Evolutionary conservation across 257 asterid genomes (phyloP).

Genomic region (Solanum ossicruentum): DNA sequence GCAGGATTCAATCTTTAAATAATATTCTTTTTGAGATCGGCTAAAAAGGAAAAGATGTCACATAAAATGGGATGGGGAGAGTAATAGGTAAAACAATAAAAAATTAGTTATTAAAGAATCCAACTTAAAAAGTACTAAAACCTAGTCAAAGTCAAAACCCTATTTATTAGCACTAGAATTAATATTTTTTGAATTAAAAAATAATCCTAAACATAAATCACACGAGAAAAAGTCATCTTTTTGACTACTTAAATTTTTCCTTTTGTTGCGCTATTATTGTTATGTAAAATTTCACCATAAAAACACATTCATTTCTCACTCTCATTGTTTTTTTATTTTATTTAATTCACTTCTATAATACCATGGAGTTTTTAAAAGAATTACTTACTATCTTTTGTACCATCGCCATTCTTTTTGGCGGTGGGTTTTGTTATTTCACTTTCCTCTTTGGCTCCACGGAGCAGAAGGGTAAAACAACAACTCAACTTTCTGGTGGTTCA

Average conservation of each 20-base stretch:
- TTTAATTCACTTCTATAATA: neutral
- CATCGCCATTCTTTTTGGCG: constrained; percentile 29
- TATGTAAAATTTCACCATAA: neutral
- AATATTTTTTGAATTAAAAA: neutral
- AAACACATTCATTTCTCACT: neutral
- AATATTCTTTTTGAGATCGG: too few relatives aligned
- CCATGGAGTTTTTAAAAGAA: constrained; percentile 21
- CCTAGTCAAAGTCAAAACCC: neutral
- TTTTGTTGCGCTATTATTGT: neutral
- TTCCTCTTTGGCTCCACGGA: constrained; percentile 58
- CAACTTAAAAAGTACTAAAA: neutral
- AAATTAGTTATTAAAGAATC: neutral
- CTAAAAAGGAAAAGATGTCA: too few relatives aligned
- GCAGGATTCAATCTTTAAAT: too few relatives aligned
- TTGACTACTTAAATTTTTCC: neutral
- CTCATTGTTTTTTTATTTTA: neutral
- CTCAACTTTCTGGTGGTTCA: constrained; percentile 64
- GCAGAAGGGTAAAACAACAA: constrained; percentile 47
- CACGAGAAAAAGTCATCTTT: neutral
- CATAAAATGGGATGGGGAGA: too few relatives aligned
- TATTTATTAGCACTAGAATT: neutral
- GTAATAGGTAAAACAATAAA: too few relatives aligned
- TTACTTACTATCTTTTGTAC: constrained; percentile 45
- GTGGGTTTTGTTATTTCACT: constrained; percentile 55
- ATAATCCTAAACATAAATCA: neutral